A percentile compares a stretch with the other conserved stretches of the same genome.
Conservation (phyloP, 2,329 filamentous ascomycete species). For the Clonostachys sp. region DNA sequence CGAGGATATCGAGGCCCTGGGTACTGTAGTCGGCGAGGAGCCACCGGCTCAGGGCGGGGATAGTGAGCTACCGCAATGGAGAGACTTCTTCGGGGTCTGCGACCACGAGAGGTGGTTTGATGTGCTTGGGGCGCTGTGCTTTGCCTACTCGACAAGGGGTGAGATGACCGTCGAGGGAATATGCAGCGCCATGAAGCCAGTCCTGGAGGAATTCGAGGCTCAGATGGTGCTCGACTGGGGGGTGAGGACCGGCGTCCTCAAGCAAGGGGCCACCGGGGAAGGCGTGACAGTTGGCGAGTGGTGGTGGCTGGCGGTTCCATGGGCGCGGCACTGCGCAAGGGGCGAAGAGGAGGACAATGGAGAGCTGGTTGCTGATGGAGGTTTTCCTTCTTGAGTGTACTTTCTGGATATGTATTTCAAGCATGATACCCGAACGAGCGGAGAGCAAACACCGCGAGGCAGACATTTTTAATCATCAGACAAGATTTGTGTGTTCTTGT, state of each 20-base stretch:
- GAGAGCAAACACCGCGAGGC: no score
- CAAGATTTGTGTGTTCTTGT: no score
- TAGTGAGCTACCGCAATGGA: slow-evolving; percentile 65
- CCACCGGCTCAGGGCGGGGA: slow-evolving; percentile 35
- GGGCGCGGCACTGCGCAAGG: slow-evolving; percentile 4
- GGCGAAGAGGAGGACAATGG: background rate
- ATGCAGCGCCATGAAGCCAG: slow-evolving; percentile 48
- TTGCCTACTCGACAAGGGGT: slow-evolving; percentile 58
- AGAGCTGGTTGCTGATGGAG: background rate
- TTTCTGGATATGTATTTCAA: background rate
- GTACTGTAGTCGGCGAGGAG: slow-evolving; percentile 23
- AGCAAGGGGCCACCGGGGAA: slow-evolving; percentile 27
- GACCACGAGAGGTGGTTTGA: slow-evolving; percentile 60
- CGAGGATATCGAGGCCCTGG: slow-evolving; percentile 38
- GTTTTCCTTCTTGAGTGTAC: slow-evolving; percentile 4
- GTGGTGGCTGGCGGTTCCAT: slow-evolving; percentile 60
- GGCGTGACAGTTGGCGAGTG: slow-evolving; percentile 51
- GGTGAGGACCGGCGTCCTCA: slow-evolving; percentile 44
- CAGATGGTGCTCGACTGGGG: slow-evolving; percentile 56
- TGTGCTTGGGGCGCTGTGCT: slow-evolving; percentile 56
- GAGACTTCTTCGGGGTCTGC: slow-evolving; percentile 59
- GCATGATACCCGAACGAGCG: no score
- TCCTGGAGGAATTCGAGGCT: slow-evolving; percentile 60
- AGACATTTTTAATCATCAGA: no score
- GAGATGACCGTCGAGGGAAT: slow-evolving; percentile 49